Evolutionary conservation across 139 green algal genomes (phyloP).

Genomic region (Chlamydomonas incerta): DNA sequence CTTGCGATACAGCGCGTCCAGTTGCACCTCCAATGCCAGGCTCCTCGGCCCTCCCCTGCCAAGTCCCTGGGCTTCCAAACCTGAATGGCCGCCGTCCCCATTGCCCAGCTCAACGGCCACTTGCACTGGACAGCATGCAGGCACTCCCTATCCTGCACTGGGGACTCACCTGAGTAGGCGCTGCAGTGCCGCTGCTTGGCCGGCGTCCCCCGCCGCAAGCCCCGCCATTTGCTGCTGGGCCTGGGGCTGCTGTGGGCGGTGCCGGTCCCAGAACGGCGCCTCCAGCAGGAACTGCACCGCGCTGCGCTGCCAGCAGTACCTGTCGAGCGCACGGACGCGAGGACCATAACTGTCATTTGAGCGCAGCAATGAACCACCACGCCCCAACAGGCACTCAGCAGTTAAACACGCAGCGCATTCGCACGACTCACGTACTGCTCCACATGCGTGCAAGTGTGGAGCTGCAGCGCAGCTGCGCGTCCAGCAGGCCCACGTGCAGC

Average conservation of each 20-base stretch:
- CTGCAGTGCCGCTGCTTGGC: neutral
- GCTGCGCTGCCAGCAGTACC: conserved; percentile 13
- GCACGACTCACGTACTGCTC: neutral
- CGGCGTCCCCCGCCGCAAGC: neutral
- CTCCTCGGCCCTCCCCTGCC: too few species aligned
- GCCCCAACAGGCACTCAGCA: too few species aligned
- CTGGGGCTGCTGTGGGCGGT: too few species aligned
- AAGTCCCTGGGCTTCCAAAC: too few species aligned
- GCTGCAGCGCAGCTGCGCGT: neutral
- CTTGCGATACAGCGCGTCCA: too few species aligned
- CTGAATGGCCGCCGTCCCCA: too few species aligned
- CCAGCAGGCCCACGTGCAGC: neutral
- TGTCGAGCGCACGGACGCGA: neutral
- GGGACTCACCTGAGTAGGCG: too few species aligned
- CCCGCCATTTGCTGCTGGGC: neutral
- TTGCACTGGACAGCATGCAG: neutral
- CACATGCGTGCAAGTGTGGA: neutral
- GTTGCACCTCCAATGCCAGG: too few species aligned
- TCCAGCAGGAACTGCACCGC: conserved; percentile 1
- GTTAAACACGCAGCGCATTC: too few species aligned
- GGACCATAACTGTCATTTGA: too few species aligned
- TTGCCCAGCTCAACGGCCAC: too few species aligned
- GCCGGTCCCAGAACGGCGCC: neutral
- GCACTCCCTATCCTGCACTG: neutral
- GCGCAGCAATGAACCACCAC: neutral